Percentiles rank a stretch among this genome's conserved stretches.
Conservation (phyloP, 148 eudicot species). For the Suaeda aralocaspica region DNA sequence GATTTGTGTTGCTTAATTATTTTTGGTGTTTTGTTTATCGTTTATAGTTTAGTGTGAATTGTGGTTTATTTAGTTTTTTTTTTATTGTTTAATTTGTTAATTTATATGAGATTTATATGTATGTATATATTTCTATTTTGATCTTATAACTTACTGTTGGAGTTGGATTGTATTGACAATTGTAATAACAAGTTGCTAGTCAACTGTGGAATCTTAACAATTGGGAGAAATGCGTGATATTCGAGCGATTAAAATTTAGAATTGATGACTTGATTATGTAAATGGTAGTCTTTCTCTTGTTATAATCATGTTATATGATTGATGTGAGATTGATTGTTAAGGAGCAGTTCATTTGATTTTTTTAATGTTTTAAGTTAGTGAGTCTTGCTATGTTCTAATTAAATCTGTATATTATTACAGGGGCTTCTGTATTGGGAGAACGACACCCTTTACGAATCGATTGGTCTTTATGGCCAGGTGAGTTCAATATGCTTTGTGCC, state of each 20-base stretch:
- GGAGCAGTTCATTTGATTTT: too few species aligned
- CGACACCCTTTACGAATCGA: slow-evolving; percentile 81
- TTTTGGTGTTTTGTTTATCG: neutral
- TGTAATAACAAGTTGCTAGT: neutral
- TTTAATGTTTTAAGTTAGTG: too few species aligned
- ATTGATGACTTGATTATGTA: neutral
- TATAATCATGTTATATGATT: neutral
- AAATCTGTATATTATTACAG: slow-evolving; percentile 40
- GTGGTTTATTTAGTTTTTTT: neutral
- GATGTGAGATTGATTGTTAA: neutral
- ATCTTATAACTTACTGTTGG: neutral
- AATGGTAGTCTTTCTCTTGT: neutral
- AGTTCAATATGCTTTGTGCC: slow-evolving; percentile 2
- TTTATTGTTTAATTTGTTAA: neutral
- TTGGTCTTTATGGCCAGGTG: slow-evolving; percentile 73
- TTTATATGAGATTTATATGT: neutral
- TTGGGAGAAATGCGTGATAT: neutral
- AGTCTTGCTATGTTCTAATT: too few species aligned
- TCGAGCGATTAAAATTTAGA: neutral
- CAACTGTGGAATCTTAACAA: neutral
- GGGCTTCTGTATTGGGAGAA: slow-evolving; percentile 85
- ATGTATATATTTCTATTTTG: neutral
- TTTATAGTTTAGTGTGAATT: too few species aligned
- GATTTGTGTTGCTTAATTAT: too few species aligned
- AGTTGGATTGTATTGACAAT: neutral